Percentiles rank a stretch among this genome's conserved stretches.
Conservation (phyloP, 1,284 basidiomycete genomes). For the Marasmius fiardii region DNA sequence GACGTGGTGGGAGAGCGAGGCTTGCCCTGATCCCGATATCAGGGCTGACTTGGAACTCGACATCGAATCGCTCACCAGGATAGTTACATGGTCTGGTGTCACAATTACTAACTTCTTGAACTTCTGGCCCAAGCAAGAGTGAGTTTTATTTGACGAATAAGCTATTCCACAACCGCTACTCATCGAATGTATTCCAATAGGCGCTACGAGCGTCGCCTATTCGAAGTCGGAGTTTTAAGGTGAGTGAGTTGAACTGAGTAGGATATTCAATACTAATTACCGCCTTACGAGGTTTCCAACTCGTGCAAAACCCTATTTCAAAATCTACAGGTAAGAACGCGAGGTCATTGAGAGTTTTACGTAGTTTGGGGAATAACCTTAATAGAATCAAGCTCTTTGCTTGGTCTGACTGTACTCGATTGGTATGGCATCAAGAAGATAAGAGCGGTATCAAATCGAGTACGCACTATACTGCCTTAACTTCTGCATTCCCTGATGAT, state of each 20-base stretch:
- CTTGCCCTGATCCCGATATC: slow-evolving; percentile 3
- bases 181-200: background rate
- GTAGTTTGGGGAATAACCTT: background rate
- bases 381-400: background rate
- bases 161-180: background rate
- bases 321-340: slow-evolving; percentile 2
- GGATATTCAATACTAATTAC: background rate
- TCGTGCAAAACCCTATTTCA: background rate
- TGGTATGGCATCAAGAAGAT: background rate
- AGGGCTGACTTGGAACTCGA: background rate
- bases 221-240: slow-evolving; percentile 1
- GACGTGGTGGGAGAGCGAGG: background rate
- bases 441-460: slow-evolving; percentile 4
- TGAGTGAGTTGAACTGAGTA: background rate
- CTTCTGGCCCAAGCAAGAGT: slow-evolving; percentile 1
- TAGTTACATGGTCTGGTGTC: slow-evolving; percentile 3
- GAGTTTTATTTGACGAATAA: background rate
- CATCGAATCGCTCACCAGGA: slow-evolving; percentile 1
- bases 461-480: background rate
- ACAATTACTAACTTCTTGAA: background rate
- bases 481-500: too few relatives aligned
- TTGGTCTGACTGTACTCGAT: slow-evolving; percentile 3
- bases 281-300: slow-evolving; percentile 1
- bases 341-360: background rate
- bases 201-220: background rate